Conservation (phyloP, 768 basidiomycete genomes). For the Suillus clintonianus region DNA sequence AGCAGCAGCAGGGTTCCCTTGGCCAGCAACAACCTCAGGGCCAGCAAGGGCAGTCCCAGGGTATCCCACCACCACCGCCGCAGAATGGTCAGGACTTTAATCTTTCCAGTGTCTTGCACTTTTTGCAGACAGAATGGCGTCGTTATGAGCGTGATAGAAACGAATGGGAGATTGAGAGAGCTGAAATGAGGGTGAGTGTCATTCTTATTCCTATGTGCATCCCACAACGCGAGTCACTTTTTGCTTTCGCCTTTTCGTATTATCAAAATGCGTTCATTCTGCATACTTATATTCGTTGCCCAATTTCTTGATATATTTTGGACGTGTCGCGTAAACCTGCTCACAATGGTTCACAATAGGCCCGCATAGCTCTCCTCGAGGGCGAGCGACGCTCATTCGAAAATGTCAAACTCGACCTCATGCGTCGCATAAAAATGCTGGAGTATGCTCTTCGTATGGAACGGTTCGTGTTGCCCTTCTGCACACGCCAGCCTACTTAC, state of each 20-base stretch:
- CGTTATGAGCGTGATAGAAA: slow-evolving; percentile 97
- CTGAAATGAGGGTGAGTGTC: slow-evolving; percentile 91
- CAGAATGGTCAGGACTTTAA: slow-evolving; percentile 92
- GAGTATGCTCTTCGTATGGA: slow-evolving; percentile 97
- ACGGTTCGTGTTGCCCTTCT: slow-evolving; percentile 59
- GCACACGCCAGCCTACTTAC: background rate
- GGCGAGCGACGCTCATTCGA: slow-evolving; percentile 97
- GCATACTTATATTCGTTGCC: background rate
- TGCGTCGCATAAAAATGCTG: slow-evolving; percentile 98
- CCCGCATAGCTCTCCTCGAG: slow-evolving; percentile 94
- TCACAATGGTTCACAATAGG: slow-evolving; percentile 47
- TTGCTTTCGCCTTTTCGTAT: background rate
- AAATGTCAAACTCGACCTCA: slow-evolving; percentile 93
- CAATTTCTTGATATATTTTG: slow-evolving; percentile 17
- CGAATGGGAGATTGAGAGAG: slow-evolving; percentile 99
- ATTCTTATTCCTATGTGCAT: background rate
- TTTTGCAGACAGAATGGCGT: slow-evolving; percentile 97
- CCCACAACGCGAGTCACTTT: background rate
- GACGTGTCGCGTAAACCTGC: slow-evolving; percentile 28
- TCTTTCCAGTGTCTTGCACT: slow-evolving; percentile 93
- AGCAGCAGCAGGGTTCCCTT: slow-evolving; percentile 48
- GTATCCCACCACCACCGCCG: slow-evolving; percentile 73
- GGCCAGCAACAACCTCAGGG: slow-evolving; percentile 47
- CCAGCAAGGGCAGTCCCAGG: slow-evolving; percentile 54
- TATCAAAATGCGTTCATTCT: background rate